Evolutionary conservation across 1,139 yeast genomes (phyloP), one percentile per base, ranked within the genome.

Genomic region (Suhomyces bokatorum): DNA sequence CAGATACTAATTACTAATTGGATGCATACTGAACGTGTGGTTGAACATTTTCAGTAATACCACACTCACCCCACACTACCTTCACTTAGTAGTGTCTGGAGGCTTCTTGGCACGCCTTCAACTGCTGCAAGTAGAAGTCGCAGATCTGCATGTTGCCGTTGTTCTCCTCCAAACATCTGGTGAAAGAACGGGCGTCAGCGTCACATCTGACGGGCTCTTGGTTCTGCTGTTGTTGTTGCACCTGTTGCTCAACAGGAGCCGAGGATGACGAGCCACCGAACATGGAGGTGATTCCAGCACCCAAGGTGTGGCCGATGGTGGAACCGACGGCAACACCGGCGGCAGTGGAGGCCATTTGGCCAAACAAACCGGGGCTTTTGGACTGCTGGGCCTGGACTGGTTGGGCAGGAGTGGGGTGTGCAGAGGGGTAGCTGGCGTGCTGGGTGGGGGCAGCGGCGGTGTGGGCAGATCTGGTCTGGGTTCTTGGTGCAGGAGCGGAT

Each of bases 321-420:
- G 97, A 87, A 60, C 99, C 99, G 47, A 93, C 97, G 42, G 98
- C 99, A 32, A 93, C 99, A 81, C 99, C 99, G 44, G 98, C 99
- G 49, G 99, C 99, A 45, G 99, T 93, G 37, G 96, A 78, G 28
- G 98, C 98, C 98, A 93, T 93, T 71, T 93, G 96, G 49, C 95
- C 87, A 62, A 93, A 91, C 65, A 93, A 63, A 57, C 98, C 97
- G 42, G 99, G 98, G 28, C 66, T 67, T 55, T 61, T 66, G 27
- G 55, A 57, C 64, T 82, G 87, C 64, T 82, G 87, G 20, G 58
- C 53, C 64, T 73, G 79, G 44, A 77, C 75, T 22, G 67, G 64
- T 24, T 46, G 58, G 34, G 73, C 58, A n/a, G 63, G 59, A 14
- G 60, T 60, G 28, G 44, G 40, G 29, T 41, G 44, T 12, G 44